Evolutionary conservation across 345 rosid genomes (phyloP).

Genomic region (Sisymbrium irio): DNA sequence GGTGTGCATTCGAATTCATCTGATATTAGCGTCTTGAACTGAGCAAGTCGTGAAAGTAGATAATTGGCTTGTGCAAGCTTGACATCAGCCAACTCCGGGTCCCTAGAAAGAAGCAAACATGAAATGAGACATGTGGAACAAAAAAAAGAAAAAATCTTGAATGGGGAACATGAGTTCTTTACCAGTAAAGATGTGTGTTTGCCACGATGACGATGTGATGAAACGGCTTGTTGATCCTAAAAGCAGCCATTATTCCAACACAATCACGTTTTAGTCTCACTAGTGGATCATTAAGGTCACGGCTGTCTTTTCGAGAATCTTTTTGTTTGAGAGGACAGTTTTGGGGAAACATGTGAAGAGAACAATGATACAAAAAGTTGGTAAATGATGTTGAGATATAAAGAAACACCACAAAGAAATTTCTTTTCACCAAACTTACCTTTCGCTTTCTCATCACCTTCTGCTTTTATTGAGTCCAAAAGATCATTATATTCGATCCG

Average conservation of each 20-base stretch:
- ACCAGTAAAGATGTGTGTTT: slow-evolving; percentile 93
- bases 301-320: slow-evolving; percentile 42
- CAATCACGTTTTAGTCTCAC: slow-evolving; percentile 85
- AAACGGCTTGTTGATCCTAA: slow-evolving; percentile 59
- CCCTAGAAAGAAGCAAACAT: slow-evolving; percentile 50
- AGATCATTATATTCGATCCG: slow-evolving; percentile 91
- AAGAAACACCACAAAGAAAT: slow-evolving; percentile 15
- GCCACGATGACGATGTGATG: slow-evolving; percentile 65
- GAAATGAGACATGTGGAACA: background rate
- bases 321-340: slow-evolving; percentile 6
- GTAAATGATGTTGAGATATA: slow-evolving; percentile 23
- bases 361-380: background rate
- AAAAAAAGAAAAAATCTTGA: background rate
- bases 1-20: slow-evolving; percentile 61
- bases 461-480: slow-evolving; percentile 45
- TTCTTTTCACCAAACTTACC: slow-evolving; percentile 35
- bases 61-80: slow-evolving; percentile 96
- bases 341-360: slow-evolving; percentile 19
- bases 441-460: slow-evolving; percentile 37
- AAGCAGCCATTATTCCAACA: slow-evolving; percentile 93
- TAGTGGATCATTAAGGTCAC: slow-evolving; percentile 77
- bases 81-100: slow-evolving; percentile 86
- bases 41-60: slow-evolving; percentile 62
- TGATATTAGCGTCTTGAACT: slow-evolving; percentile 54
- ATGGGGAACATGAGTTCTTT: slow-evolving; percentile 10